Base-by-base conservation (phyloP, 257 asterid genomes). In the Capsicum baccatum region DNA sequence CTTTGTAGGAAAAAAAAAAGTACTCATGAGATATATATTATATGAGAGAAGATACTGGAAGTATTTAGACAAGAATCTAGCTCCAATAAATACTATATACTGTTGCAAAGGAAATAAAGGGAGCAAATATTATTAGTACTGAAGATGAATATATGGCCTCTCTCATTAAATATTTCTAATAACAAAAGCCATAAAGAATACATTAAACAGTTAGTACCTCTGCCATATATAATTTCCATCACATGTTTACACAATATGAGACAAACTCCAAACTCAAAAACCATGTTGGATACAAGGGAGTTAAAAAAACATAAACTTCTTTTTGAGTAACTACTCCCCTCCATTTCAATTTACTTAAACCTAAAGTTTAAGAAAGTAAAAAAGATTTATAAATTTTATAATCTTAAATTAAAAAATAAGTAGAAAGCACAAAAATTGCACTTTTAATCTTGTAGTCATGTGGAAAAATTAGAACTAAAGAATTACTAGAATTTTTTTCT, bases 181-280 rank as follows among this genome's bases (percentile, higher is more conserved):
- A 59, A 47, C 47, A 6, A 70, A 17, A 47, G 58, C 39, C 56
- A 71, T 47, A 19, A 6, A 71, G 57, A 71, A 47, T n/a, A 71
- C 56, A 19, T n/a, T 71, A 44, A 71, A 71, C 17, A 44, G 17
- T 6, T 10, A 19, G 42, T n/a, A n/a, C 35, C 6, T 71, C 39
- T 73, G 59, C 9, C 80, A 73, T 48, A 10, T 48, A 3, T 62
- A 64, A 2, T 26, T 73, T 73, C n/a, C 39, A 11, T 13, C n/a
- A 47, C 37, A 73, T 73, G 80, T 70, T 42, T 26, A 26, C 33
- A 42, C 57, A 44, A 70, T 56, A 66, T 42, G 76, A 47, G 80
- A 73, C 80, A 73, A 73, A 67, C 1, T 35, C 74, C 48, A 67
- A 35, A n/a, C 59, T 14, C 57, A 17, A 71, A 71, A 71, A 0